phyloP scores from a whole-genome alignment of 2,329 filamentous ascomycete species.

The Arthrobotrys megalospora region DNA sequence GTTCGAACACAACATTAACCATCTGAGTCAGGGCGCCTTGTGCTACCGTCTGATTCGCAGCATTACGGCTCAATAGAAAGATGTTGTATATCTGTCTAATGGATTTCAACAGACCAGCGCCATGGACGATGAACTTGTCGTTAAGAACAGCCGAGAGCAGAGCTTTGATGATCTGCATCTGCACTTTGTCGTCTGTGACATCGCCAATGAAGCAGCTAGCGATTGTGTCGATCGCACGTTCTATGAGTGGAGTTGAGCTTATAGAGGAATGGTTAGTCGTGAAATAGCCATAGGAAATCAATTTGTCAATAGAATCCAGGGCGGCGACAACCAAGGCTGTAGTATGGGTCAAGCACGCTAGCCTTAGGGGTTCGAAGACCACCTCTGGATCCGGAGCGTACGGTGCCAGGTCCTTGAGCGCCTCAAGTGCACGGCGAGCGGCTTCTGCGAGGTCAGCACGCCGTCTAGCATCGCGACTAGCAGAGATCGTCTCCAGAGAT shows the following conservation, averaged over 20 bases:
- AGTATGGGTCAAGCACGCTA: slow-evolving; percentile 89
- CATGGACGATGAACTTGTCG: slow-evolving; percentile 98
- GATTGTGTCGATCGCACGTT: slow-evolving; percentile 98
- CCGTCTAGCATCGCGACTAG: slow-evolving; percentile 90
- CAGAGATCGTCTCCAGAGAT: slow-evolving; percentile 90
- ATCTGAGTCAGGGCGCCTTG: slow-evolving; percentile 98
- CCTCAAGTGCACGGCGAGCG: slow-evolving; percentile 83
- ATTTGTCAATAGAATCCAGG: slow-evolving; percentile 97
- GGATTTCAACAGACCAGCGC: slow-evolving; percentile 93
- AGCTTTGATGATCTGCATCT: slow-evolving; percentile 98
- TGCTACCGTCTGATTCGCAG: slow-evolving; percentile 94
- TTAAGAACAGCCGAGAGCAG: slow-evolving; percentile 94
- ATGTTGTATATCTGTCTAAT: slow-evolving; percentile 99
- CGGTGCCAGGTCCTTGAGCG: slow-evolving; percentile 87
- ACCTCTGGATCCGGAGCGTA: slow-evolving; percentile 86
- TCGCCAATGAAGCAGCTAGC: slow-evolving; percentile 99
- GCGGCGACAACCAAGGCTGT: slow-evolving; percentile 89
- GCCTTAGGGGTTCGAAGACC: slow-evolving; percentile 89
- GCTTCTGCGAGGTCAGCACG: slow-evolving; percentile 87
- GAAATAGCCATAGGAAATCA: slow-evolving; percentile 99
- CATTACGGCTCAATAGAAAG: slow-evolving; percentile 93
- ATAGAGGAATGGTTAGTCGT: slow-evolving; percentile 70
- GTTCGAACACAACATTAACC: slow-evolving; percentile 97
- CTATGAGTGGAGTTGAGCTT: slow-evolving; percentile 80
- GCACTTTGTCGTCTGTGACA: slow-evolving; percentile 89